Base-by-base conservation (phyloP, 2,329 filamentous ascomycete genomes). In the Exophiala phaeomuriformis region DNA sequence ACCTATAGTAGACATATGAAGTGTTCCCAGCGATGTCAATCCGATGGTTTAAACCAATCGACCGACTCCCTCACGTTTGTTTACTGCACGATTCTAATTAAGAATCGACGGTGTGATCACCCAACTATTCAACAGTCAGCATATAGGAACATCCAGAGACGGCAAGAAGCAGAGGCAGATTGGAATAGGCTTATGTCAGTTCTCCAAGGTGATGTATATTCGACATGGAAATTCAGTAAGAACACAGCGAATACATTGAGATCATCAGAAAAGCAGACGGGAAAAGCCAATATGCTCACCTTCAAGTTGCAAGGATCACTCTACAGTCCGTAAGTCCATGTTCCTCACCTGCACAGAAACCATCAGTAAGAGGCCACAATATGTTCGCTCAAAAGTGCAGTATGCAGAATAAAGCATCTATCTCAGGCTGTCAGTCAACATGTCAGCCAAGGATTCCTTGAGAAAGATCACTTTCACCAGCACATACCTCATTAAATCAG, bases 401-500 rank as follows among this genome's bases (percentile, higher is more conserved):
- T 66, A 66, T 68, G 62, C 64, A 61, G 71, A 69, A 71, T 68
- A 68, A 53, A 56, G 63, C 64, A 58, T 57, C 57, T 55, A 49
- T 49, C 63, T 73, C 64, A 74, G 71, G 65, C 61, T 66, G 51
- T 48, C 44, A 59, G 61, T 44, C 47, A 59, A 37, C 39, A 27
- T 43, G 49, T 58, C 58, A 55, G 49, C 44, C 54, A 48, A 28
- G 6, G 39, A 3, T 35, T 40, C 29, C 32, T 28, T 19, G 19
- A 19, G 19, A 19, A 19, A 19, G 19, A 19, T 19, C 19, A 19
- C 19, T 19, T 19, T 19, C 19, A 19, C 19, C 9, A 8, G 37
- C 30, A 43, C 4, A 69, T 71, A 77, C 79, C 79, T 82, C 80
- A 82, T 82, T 83, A 82, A 82, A 83, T 83, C 80, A 83, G 80